Evolutionary conservation across 495 filamentous ascomycete genomes (phyloP).

Genomic region (Cercophora samala): DNA sequence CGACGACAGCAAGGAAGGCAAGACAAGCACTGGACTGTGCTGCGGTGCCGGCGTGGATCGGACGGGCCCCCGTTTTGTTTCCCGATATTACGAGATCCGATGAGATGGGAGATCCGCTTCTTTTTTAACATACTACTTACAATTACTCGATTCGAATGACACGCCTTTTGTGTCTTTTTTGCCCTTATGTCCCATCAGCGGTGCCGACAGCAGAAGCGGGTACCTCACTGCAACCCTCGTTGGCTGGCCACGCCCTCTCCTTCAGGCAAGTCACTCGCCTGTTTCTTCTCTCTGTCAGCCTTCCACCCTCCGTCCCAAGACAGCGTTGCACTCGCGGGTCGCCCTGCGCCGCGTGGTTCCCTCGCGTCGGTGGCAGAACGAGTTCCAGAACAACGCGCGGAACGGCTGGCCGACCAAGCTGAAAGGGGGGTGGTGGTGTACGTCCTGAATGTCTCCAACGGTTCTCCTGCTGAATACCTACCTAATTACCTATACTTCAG

Average conservation of each 20-base stretch:
- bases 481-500: too few species aligned
- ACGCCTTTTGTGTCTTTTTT: background rate
- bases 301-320: constrained; percentile 12
- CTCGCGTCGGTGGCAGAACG: background rate
- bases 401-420: constrained; percentile 13
- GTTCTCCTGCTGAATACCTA: background rate
- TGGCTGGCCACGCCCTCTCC: constrained; percentile 8
- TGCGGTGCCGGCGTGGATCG: constrained; percentile 5
- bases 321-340: constrained; percentile 19
- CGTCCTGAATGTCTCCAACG: background rate
- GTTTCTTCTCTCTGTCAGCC: constrained; percentile 8
- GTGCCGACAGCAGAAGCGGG: constrained; percentile 7
- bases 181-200: constrained; percentile 10
- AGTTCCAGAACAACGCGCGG: constrained; percentile 21
- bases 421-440: constrained; percentile 4
- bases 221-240: constrained; percentile 12
- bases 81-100: constrained; percentile 7
- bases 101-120: constrained; percentile 3
- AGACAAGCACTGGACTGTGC: background rate
- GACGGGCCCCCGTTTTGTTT: background rate
- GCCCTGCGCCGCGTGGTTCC: constrained; percentile 12
- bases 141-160: background rate
- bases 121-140: background rate
- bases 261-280: constrained; percentile 16
- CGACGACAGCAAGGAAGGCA: background rate